Evolutionary conservation across 139 green algal species (phyloP).

Genomic region (Chlamydomonas schloesseri): DNA sequence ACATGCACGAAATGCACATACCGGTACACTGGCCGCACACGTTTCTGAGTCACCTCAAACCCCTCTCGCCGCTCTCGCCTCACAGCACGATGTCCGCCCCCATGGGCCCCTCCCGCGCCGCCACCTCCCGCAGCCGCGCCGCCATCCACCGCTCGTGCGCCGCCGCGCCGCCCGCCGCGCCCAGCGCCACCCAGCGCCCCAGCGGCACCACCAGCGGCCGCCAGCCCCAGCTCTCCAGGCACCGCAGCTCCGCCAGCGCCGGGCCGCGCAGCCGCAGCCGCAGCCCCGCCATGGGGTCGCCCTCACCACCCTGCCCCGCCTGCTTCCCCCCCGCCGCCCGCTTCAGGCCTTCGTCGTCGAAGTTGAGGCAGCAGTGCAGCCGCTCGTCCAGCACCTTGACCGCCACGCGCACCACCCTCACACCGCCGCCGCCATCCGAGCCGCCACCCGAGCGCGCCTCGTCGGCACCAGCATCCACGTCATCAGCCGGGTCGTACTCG

Average conservation of each 20-base stretch:
- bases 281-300: too few species aligned
- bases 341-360: not conserved
- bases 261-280: not conserved
- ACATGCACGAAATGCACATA: too few species aligned
- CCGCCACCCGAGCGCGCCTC: too few species aligned
- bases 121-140: not conserved
- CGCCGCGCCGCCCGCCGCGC: not conserved
- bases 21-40: too few species aligned
- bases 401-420: not conserved
- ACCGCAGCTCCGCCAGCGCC: constrained; percentile 28
- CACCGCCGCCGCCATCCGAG: not conserved
- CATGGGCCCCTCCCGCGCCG: not conserved
- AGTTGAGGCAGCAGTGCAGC: constrained; percentile 8
- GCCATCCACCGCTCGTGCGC: not conserved
- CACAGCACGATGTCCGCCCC: not conserved
- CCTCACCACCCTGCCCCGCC: too few species aligned
- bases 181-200: not conserved
- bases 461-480: too few species aligned
- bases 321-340: not conserved
- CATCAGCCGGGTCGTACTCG: not conserved
- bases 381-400: constrained; percentile 17
- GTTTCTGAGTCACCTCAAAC: too few species aligned
- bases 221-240: constrained; percentile 31
- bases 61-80: too few species aligned
- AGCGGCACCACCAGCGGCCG: constrained; percentile 36